These are phyloP conservation scores for Stephania japonica DNA, from an alignment of 164 flowering plant species.

Conservation along the genomic window DNA sequence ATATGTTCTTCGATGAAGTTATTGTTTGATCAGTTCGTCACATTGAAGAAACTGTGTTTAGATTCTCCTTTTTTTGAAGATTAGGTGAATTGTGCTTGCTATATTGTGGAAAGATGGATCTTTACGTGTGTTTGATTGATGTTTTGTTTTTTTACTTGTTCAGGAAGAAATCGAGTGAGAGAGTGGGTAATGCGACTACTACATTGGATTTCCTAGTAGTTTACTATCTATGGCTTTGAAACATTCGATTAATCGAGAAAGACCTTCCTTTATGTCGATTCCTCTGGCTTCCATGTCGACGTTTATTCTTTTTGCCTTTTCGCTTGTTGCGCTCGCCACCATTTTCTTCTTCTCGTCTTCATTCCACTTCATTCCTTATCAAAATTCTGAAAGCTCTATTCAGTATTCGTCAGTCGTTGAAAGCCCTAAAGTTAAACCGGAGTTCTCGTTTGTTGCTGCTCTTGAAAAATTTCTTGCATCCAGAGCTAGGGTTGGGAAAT, in stretches of 20 bases:
- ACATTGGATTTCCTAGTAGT: not conserved
- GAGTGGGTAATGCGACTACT: not conserved
- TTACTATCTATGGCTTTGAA: constrained; percentile 8
- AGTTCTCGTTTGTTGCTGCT: constrained; percentile 67
- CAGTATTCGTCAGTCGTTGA: not conserved
- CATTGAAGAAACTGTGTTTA: not conserved
- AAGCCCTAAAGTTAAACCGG: constrained; percentile 22
- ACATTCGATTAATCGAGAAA: constrained; percentile 2
- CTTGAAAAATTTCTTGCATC: constrained; percentile 59
- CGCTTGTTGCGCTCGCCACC: constrained; percentile 4
- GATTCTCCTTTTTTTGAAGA: not conserved
- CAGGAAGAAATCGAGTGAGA: not conserved
- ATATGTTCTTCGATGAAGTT: not conserved
- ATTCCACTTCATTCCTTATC: not conserved
- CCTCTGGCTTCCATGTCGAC: not conserved
- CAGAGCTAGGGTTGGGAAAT: constrained; percentile 10
- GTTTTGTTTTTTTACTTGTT: not conserved
- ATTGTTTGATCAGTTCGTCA: not conserved
- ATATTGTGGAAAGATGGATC: not conserved
- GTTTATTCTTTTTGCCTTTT: not conserved
- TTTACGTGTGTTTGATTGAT: not conserved
- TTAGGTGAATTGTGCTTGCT: not conserved
- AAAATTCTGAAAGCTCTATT: not conserved
- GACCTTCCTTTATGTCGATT: constrained; percentile 5
- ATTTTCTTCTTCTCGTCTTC: constrained; percentile 15